Evolutionary conservation across 1,284 basidiomycete species (phyloP).

Genomic region (Tilletia indica): DNA sequence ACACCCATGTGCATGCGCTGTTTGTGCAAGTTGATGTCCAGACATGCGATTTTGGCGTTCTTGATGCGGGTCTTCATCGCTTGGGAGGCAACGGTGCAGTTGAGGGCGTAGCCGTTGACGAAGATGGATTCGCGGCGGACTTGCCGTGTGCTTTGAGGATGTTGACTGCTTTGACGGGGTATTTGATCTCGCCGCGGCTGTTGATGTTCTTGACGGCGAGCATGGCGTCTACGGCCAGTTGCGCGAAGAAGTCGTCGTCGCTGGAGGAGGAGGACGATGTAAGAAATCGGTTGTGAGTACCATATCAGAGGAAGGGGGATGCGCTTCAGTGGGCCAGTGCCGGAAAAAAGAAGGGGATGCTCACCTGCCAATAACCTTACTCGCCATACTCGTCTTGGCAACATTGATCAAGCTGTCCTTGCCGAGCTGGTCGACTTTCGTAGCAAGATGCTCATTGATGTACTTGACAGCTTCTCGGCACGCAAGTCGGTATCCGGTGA

Average conservation of each 20-base stretch:
- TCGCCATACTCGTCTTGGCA: conserved; percentile 98
- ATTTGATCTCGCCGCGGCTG: conserved; percentile 91
- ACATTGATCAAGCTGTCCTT: conserved; percentile 91
- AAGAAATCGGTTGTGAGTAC: not conserved
- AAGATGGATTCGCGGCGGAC: conserved; percentile 93
- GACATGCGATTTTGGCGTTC: conserved; percentile 93
- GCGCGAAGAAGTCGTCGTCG: conserved; percentile 96
- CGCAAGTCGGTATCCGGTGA: conserved; percentile 94
- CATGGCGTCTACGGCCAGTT: conserved; percentile 99
- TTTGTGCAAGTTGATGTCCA: conserved; percentile 98
- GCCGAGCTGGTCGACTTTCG: conserved; percentile 88
- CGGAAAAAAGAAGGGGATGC: not conserved
- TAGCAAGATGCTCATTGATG: conserved; percentile 94
- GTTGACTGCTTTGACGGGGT: conserved; percentile 99
- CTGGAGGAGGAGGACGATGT: conserved; percentile 59
- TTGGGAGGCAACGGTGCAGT: conserved; percentile 98
- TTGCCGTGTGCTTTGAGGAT: conserved; percentile 95
- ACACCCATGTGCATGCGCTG: conserved; percentile 96
- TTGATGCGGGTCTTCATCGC: conserved; percentile 96
- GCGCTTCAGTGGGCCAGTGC: not conserved
- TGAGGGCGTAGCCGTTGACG: conserved; percentile 94
- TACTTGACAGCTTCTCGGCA: conserved; percentile 97
- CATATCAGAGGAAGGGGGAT: too few relatives aligned
- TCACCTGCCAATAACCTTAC: conserved; percentile 91
- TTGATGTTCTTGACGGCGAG: conserved; percentile 94